phyloP scores from a whole-genome alignment of 495 filamentous ascomycete species.

The Podospora appendiculata region DNA sequence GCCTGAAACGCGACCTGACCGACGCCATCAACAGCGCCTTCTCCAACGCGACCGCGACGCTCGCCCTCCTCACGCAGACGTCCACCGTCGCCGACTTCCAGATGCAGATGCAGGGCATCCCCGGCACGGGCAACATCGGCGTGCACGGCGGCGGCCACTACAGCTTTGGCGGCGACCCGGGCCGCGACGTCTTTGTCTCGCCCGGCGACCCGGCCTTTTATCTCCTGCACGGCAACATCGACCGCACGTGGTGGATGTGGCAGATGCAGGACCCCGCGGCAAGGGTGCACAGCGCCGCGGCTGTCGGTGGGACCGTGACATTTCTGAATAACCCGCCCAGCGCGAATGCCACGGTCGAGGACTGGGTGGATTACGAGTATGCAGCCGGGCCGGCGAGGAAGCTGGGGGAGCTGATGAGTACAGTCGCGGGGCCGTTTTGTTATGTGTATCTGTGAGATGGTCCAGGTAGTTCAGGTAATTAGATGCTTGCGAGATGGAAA shows the following conservation, averaged over 20 bases:
- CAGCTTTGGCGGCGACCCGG: conserved; percentile 52
- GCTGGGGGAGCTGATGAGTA: conserved; percentile 8
- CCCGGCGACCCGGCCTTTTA: conserved; percentile 63
- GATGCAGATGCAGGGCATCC: conserved; percentile 41
- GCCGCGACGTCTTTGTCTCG: conserved; percentile 47
- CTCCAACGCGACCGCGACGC: conserved; percentile 4
- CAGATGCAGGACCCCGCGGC: conserved; percentile 35
- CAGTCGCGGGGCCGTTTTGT: conserved; percentile 20
- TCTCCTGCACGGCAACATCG: conserved; percentile 59
- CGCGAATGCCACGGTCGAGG: conserved; percentile 13
- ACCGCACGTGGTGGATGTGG: conserved; percentile 63
- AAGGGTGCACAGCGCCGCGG: conserved; percentile 6
- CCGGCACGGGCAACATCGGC: conserved; percentile 43
- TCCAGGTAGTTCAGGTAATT: too few species aligned
- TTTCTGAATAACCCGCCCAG: conserved; percentile 17
- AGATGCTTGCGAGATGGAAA: too few species aligned
- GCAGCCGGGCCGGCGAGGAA: conserved; percentile 11
- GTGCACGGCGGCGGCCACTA: conserved; percentile 59
- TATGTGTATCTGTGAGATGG: conserved; percentile 24
- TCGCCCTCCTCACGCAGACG: conserved; percentile 14
- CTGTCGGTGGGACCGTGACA: conserved; percentile 15
- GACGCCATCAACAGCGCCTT: conserved; percentile 7
- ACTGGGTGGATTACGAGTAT: conserved; percentile 17
- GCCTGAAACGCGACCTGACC: conserved; percentile 50
- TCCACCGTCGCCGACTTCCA: conserved; percentile 43